Conservation (phyloP, 805 yeast species). For the Brettanomyces sp. region DNA sequence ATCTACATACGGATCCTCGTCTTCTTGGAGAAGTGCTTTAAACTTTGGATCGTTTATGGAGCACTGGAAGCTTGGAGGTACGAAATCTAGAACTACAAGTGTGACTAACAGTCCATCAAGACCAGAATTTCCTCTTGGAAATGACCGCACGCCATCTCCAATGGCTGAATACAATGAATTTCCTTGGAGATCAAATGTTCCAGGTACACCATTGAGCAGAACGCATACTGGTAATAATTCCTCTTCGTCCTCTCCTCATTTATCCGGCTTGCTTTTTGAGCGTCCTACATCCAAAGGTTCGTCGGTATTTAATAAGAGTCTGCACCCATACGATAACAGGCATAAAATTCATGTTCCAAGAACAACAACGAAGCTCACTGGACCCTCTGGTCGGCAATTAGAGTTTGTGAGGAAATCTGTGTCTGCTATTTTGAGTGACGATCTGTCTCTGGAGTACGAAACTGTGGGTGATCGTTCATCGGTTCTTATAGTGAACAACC, state of each 20-base stretch:
- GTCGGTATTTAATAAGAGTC: background rate
- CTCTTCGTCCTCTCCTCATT: background rate
- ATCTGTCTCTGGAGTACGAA: background rate
- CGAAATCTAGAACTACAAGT: slow-evolving; percentile 1
- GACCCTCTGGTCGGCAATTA: background rate
- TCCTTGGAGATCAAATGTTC: slow-evolving; percentile 15
- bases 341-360: slow-evolving; percentile 6
- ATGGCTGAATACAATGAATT: slow-evolving; percentile 19
- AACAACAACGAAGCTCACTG: slow-evolving; percentile 6
- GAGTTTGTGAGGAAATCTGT: background rate
- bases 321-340: slow-evolving; percentile 1
- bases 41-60: slow-evolving; percentile 23
- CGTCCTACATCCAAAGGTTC: too few species aligned
- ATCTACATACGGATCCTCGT: slow-evolving; percentile 6
- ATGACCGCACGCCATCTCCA: slow-evolving; percentile 19
- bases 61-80: slow-evolving; percentile 14
- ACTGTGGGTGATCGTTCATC: background rate
- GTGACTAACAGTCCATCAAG: background rate
- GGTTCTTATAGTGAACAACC: background rate
- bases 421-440: background rate
- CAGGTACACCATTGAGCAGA: slow-evolving; percentile 6
- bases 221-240: slow-evolving; percentile 5
- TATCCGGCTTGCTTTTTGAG: too few species aligned
- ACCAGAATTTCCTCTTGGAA: background rate
- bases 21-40: slow-evolving; percentile 21